Percentiles rank a stretch among this genome's conserved stretches.
Evolutionary conservation across 106 monocot genomes (phyloP).

Genomic region (Apostasia shenzhenica): DNA sequence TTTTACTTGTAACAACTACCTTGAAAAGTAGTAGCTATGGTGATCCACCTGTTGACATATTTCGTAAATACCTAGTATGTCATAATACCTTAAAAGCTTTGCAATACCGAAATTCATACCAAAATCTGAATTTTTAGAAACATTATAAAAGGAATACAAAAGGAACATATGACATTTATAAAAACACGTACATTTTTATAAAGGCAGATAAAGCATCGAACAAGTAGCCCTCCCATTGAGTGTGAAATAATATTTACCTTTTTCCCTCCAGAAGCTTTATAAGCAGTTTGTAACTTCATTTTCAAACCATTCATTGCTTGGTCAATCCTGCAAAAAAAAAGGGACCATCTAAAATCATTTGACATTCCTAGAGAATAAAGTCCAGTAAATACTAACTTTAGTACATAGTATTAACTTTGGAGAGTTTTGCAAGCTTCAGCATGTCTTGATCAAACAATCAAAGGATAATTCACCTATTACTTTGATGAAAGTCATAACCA

Average conservation of each 20-base stretch:
- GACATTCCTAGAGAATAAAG: neutral
- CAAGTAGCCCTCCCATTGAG: slow-evolving; percentile 92
- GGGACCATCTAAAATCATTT: neutral
- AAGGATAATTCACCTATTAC: slow-evolving; percentile 48
- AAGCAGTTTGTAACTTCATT: slow-evolving; percentile 62
- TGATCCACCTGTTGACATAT: slow-evolving; percentile 91
- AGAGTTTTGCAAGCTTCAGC: neutral
- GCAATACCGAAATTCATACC: neutral
- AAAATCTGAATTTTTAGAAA: no score
- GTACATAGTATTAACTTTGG: no score
- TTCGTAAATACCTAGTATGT: slow-evolving; percentile 53
- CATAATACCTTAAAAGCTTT: slow-evolving; percentile 1
- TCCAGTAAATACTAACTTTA: neutral
- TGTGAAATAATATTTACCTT: slow-evolving; percentile 88
- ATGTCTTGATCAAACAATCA: neutral
- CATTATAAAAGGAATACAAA: neutral
- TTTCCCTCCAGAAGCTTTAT: slow-evolving; percentile 76
- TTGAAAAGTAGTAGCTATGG: slow-evolving; percentile 89
- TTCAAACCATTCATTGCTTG: slow-evolving; percentile 53
- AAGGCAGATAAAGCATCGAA: slow-evolving; percentile 70
- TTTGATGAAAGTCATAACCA: slow-evolving; percentile 96
- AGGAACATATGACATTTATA: neutral
- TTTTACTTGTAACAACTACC: slow-evolving; percentile 30
- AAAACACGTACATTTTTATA: slow-evolving; percentile 52
- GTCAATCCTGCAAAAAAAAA: slow-evolving; percentile 42